Percentiles rank a stretch among this genome's conserved stretches.
Evolutionary conservation across 441 rosid genomes (phyloP).

Genomic region (Adansonia rubrostipa): DNA sequence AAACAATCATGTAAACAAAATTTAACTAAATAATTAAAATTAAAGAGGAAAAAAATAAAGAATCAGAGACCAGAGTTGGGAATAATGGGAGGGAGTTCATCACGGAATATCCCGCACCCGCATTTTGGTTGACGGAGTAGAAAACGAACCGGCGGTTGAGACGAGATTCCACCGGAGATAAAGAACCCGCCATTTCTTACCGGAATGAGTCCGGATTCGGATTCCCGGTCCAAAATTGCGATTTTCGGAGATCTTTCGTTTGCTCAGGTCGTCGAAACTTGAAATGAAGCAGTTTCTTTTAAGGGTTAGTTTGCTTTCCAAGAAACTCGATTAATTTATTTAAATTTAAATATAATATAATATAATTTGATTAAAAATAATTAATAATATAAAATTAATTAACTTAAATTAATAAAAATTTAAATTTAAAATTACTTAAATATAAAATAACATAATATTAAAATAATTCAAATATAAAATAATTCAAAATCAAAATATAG

Average conservation of each 20-base stretch:
- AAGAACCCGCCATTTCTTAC: conserved; percentile 52
- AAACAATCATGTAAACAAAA: no score
- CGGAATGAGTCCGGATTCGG: conserved; percentile 32
- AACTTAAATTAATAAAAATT: no score
- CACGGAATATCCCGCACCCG: conserved; percentile 69
- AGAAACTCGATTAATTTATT: no score
- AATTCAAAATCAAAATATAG: no score
- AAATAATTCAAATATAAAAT: no score
- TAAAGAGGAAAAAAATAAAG: background rate
- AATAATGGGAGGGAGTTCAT: conserved; percentile 61
- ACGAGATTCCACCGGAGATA: conserved; percentile 56
- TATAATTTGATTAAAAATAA: no score
- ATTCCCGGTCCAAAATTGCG: conserved; percentile 23
- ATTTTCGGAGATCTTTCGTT: background rate
- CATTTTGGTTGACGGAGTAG: conserved; percentile 63
- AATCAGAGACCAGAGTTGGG: conserved; percentile 44
- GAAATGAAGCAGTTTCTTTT: background rate
- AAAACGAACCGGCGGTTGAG: conserved; percentile 58
- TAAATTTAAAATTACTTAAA: no score
- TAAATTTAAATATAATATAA: no score
- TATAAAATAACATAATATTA: no score
- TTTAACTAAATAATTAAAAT: no score
- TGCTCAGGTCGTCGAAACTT: conserved; percentile 1
- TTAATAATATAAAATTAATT: no score
- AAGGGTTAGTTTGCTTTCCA: no score